Evolutionary conservation across 1,284 basidiomycete species (phyloP).

Genomic region (Heterobasidion irregulare): DNA sequence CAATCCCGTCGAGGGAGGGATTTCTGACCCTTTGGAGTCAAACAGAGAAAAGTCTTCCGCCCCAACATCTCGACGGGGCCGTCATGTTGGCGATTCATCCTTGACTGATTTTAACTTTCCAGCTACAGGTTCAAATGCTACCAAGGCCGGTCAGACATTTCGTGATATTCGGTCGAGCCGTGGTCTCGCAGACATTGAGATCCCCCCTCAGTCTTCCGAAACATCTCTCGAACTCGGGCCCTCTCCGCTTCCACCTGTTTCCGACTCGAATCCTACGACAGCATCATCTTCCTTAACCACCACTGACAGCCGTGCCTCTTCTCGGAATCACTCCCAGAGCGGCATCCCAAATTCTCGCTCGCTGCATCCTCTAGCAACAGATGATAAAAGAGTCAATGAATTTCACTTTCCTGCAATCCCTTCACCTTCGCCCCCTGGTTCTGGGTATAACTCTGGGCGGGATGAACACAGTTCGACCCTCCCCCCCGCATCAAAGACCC

Average conservation of each 20-base stretch:
- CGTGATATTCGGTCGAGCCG: constrained; percentile 30
- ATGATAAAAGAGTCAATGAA: constrained; percentile 29
- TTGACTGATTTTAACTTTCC: constrained; percentile 1
- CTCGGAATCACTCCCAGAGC: constrained; percentile 36
- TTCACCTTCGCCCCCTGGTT: constrained; percentile 14
- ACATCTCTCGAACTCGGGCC: constrained; percentile 7
- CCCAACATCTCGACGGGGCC: background rate
- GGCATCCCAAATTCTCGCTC: constrained; percentile 18
- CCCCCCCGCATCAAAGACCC: constrained; percentile 10
- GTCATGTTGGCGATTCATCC: background rate
- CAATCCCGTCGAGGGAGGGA: constrained; percentile 15
- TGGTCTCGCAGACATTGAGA: constrained; percentile 32
- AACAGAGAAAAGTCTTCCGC: background rate
- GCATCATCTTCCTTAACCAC: background rate
- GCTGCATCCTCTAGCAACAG: constrained; percentile 17
- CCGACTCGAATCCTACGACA: constrained; percentile 17
- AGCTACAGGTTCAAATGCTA: background rate
- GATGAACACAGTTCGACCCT: background rate
- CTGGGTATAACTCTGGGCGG: background rate
- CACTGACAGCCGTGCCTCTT: constrained; percentile 13
- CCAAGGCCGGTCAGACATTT: constrained; percentile 12
- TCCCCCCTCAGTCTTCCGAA: constrained; percentile 18
- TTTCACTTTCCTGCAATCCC: constrained; percentile 30
- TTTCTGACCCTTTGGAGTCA: background rate
- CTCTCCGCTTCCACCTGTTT: constrained; percentile 16